A percentile compares a stretch with the other conserved stretches of the same genome.
Evolutionary conservation across 1,284 basidiomycete genomes (phyloP).

Genomic region (Pholiota adiposa): DNA sequence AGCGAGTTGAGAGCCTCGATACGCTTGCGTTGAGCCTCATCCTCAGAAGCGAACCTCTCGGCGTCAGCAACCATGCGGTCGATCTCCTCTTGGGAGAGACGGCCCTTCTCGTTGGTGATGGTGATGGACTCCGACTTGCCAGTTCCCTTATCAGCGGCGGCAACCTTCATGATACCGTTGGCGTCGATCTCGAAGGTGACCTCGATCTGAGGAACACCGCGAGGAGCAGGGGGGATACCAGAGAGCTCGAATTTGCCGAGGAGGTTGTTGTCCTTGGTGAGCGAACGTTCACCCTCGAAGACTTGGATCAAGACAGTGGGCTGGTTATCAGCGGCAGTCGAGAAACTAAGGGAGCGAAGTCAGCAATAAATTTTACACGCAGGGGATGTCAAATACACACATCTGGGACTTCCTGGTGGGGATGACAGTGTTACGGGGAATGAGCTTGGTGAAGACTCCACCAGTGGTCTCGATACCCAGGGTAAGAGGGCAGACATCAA

Average conservation of each 20-base stretch:
- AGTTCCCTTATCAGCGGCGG: conserved; percentile 88
- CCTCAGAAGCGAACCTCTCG: conserved; percentile 71
- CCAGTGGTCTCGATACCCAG: conserved; percentile 99
- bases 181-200: conserved; percentile 95
- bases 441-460: conserved; percentile 98
- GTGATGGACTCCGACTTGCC: conserved; percentile 82
- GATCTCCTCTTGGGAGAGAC: conserved; percentile 88
- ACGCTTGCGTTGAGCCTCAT: conserved; percentile 42
- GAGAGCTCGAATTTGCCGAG: conserved; percentile 97
- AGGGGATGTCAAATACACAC: conserved; percentile 37
- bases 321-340: conserved; percentile 95
- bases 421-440: conserved; percentile 96
- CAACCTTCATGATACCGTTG: conserved; percentile 91
- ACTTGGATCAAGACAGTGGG: conserved; percentile 91
- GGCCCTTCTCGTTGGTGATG: conserved; percentile 87
- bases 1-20: conserved; percentile 72
- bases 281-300: conserved; percentile 92
- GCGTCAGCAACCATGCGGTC: conserved; percentile 85
- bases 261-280: conserved; percentile 98
- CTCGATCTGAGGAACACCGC: conserved; percentile 95
- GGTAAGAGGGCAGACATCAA: conserved; percentile 94
- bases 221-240: conserved; percentile 92
- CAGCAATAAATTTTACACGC: background rate
- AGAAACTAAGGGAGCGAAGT: conserved; percentile 65
- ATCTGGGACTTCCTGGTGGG: conserved; percentile 98